These are phyloP conservation scores for Globisporangium cylindrosporum DNA, from an alignment of 352 stramenopile species.

Conservation along the genomic window DNA sequence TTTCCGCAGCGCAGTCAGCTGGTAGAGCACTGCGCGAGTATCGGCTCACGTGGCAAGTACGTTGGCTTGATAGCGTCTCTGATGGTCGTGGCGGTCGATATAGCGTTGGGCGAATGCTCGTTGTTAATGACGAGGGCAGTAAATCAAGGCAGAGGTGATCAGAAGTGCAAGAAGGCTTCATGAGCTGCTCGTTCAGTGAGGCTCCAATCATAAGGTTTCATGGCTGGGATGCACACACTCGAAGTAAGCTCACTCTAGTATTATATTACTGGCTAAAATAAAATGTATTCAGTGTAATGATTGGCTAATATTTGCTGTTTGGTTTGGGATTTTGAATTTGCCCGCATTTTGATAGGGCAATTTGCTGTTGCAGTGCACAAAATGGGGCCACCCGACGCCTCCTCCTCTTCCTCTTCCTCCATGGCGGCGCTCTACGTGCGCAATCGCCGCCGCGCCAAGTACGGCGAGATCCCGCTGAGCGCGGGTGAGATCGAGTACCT, in stretches of 20 bases:
- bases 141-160: too few relatives aligned
- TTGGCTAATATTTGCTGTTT: not conserved
- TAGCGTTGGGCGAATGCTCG: not conserved
- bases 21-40: conserved; percentile 3
- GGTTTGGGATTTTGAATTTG: conserved; percentile 12
- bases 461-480: conserved; percentile 63
- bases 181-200: not conserved
- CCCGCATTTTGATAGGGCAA: conserved; percentile 6
- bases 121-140: not conserved
- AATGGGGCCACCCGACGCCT: not conserved
- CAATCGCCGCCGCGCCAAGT: conserved; percentile 18
- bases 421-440: conserved; percentile 23
- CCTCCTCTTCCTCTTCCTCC: conserved; percentile 1
- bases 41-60: conserved; percentile 9
- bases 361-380: not conserved
- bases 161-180: not conserved
- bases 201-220: too few relatives aligned
- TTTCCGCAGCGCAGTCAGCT: conserved; percentile 11
- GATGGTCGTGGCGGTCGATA: not conserved
- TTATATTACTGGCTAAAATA: not conserved
- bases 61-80: not conserved
- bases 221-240: too few relatives aligned
- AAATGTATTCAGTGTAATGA: not conserved
- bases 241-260: not conserved
- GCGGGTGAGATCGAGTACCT: conserved; percentile 60